Evolutionary conservation across 225 moss, liverwort and hornwort genomes (phyloP), one percentile per base, ranked within the genome.

Genomic region (Thuidium tamariscinum): DNA sequence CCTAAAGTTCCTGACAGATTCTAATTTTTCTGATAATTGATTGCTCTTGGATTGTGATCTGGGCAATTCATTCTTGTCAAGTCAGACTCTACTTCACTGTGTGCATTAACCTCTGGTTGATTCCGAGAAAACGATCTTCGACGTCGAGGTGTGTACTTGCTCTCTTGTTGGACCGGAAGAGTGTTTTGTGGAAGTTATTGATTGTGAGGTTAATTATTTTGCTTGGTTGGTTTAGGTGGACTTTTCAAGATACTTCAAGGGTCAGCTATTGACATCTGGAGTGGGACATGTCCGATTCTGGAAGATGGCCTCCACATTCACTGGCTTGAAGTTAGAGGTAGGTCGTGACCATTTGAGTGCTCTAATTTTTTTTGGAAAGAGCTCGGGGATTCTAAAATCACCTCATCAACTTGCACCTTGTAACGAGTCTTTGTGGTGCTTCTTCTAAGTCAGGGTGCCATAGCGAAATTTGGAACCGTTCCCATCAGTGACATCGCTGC

Each of bases 251-350:
- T 97, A 96, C 89, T 96, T 97, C 59, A 86, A 89, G 42, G 98
- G 98, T 82, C 94, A 97, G 87, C 92, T 98, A 16, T 91, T 97
- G 82, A 96, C 98, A 48, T 96, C 98, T 51, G 98, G 98, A 90
- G 96, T 97, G 65, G 98, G 98, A 51, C 97, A 99, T 79, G 93
- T 97, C 81, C 94, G 98, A 54, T 97, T 99, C 86, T 99, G 98
- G 98, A 96, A 97, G 89, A 97, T 99, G 98, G 97, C 98, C 85
- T 95, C 95, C 86, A 99, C 97, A 69, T 99, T 99, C 90, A 99
- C 97, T 46, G 98, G 98, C 73, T 89, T 99, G 89, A 97, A 99
- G 87, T 88, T 99, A 73, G 97, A 99, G 96, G 98, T 96, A 74
- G 79, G 39, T 60, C 29, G 18, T 72, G 75, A 68, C 49, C 23